Evolutionary conservation across 2,329 filamentous ascomycete species (phyloP), one percentile per base, ranked within the genome.

Genomic region (Paecilomyces variotii): DNA sequence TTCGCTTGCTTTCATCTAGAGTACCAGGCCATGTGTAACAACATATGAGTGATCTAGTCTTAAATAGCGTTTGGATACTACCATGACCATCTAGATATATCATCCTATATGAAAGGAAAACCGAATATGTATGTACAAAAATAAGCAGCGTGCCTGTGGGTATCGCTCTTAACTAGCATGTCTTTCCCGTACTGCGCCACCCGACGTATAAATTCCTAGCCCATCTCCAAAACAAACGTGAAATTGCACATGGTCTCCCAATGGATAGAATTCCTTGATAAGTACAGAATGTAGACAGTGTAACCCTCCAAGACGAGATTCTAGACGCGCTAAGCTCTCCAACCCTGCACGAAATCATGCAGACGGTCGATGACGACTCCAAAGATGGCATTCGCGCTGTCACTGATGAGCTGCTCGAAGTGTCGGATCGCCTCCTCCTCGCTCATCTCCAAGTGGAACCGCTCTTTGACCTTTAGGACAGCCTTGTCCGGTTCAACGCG

Each of bases 351-450:
- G 77, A 96, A 86, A 66, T 93, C 91, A 77, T 99, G 94, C 65
- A 97, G 79, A 67, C 91, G 87, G 78, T 99, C 94, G 78, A 99
- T 97, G 45, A 97, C 88, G 3, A 96, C 90, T 0, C 92, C 91
- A 65, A 95, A 92, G 67, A 95, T 87, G 53, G 91, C 91, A 72
- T 90, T 92, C 62, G 94, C 82, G 62, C 90, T 93, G 71, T 96
- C 91, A 66, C 94, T 90, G 70, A 99, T 96, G 60, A 97, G 82
- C 62, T 88, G 84, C 67, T 95, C 92, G 72, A 97, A 89, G 71
- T 93, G 86, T 55, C 89, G 79, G 60, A 96, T 89, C 1, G 94
- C 93, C 69, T 97, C 93, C 70, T 96, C 92, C 73, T 99, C 94
- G 54, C 82, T 89, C 71, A 96, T 84, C 70, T 96, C 93, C 55